Percentiles rank a stretch among this genome's conserved stretches.
Evolutionary conservation across 2,329 filamentous ascomycete genomes (phyloP).

Genomic region (Xylariaceae sp.): DNA sequence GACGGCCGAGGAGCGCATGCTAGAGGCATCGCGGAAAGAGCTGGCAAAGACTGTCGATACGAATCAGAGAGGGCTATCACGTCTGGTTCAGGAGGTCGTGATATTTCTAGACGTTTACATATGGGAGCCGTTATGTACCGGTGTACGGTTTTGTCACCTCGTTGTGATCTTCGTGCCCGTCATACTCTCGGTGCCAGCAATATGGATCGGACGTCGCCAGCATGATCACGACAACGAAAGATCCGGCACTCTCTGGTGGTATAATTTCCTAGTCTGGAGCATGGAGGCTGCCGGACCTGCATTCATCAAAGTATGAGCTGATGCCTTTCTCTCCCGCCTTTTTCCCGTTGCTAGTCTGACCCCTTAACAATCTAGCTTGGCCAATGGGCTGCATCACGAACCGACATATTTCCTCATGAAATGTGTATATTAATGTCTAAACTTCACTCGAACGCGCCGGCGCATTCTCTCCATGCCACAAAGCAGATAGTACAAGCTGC

Average conservation of each 20-base stretch:
- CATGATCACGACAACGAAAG: conserved; percentile 67
- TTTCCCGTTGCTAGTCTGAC: conserved; percentile 16
- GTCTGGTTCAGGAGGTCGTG: conserved; percentile 54
- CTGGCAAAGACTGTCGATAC: conserved; percentile 63
- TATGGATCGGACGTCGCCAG: conserved; percentile 70
- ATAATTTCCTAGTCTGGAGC: conserved; percentile 72
- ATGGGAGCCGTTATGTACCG: conserved; percentile 84
- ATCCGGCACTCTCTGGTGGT: conserved; percentile 88
- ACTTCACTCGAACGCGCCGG: conserved; percentile 88
- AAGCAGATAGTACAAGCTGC: conserved; percentile 74
- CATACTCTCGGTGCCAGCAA: conserved; percentile 67
- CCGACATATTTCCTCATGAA: conserved; percentile 91
- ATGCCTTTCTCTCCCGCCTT: not conserved
- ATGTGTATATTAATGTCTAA: conserved; percentile 93
- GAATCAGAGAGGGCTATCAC: conserved; percentile 54
- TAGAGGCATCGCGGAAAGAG: conserved; percentile 73
- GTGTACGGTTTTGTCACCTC: conserved; percentile 80
- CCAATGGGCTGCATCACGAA: conserved; percentile 95
- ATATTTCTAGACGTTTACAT: conserved; percentile 67
- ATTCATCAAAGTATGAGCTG: conserved; percentile 76
- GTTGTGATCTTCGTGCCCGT: conserved; percentile 88
- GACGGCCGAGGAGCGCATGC: conserved; percentile 81
- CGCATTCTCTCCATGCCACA: conserved; percentile 77
- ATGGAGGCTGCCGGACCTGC: conserved; percentile 95
- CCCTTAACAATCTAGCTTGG: conserved; percentile 58